phyloP scores from a whole-genome alignment of 139 green algal species.

The Micromonas commoda region DNA sequence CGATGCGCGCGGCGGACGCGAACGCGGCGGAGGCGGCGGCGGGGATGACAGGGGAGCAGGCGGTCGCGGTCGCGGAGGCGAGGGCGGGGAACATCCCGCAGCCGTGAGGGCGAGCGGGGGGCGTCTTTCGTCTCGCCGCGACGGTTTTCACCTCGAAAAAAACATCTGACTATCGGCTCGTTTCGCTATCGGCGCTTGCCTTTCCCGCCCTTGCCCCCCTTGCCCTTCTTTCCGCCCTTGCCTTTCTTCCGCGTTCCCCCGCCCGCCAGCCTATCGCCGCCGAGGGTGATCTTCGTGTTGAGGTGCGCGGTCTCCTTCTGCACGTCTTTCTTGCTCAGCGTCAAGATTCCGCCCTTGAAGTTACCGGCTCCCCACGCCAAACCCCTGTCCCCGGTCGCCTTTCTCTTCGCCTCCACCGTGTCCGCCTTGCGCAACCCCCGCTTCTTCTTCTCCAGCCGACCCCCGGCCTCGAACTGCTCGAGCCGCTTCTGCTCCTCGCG shows the following conservation, averaged over 20 bases:
- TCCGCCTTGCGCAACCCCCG: not conserved
- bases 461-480: not conserved
- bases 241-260: not conserved
- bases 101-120: not conserved
- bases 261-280: not conserved
- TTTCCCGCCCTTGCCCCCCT: not conserved
- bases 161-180: not conserved
- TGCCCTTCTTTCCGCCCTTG: not conserved
- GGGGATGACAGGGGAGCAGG: not conserved
- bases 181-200: not conserved
- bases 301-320: not conserved
- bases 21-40: too few species aligned
- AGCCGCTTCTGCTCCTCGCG: not conserved
- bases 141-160: not conserved
- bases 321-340: conserved; percentile 3
- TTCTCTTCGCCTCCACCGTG: not conserved
- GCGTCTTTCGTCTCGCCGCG: too few species aligned
- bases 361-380: not conserved
- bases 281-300: not conserved
- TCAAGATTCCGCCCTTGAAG: conserved; percentile 6
- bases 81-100: not conserved
- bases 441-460: conserved; percentile 10
- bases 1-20: too few species aligned
- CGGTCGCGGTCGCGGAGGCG: not conserved
- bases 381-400: not conserved